phyloP scores from a whole-genome alignment of 2,329 filamentous ascomycete species.

The Paramyrothecium sp. region DNA sequence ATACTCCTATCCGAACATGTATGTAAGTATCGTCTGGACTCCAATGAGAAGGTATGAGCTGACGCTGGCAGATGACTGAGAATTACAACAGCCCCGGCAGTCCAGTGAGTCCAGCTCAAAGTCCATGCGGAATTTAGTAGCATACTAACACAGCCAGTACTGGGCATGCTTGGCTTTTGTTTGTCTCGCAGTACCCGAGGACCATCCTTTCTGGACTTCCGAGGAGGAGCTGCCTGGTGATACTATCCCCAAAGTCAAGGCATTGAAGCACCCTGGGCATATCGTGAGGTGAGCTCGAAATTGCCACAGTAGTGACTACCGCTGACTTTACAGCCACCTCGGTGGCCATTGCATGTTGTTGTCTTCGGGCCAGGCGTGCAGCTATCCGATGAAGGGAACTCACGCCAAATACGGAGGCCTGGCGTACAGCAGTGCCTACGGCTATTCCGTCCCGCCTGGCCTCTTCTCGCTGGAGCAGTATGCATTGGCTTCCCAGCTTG shows the following conservation, averaged over 20 bases:
- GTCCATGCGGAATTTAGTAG: too few relatives aligned
- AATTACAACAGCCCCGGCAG: constrained; percentile 80
- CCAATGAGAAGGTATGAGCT: constrained; percentile 2
- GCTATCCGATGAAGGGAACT: constrained; percentile 78
- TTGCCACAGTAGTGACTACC: background rate
- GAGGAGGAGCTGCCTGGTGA: constrained; percentile 59
- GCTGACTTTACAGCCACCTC: constrained; percentile 44
- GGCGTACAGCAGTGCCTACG: constrained; percentile 74
- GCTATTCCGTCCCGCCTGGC: constrained; percentile 74
- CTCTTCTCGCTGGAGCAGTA: constrained; percentile 75
- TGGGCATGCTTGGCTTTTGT: constrained; percentile 81
- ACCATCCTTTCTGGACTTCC: constrained; percentile 74
- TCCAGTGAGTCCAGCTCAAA: constrained; percentile 37
- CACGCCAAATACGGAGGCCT: constrained; percentile 82
- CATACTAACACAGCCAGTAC: constrained; percentile 43
- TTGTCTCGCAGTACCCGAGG: constrained; percentile 65
- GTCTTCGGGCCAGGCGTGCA: constrained; percentile 75
- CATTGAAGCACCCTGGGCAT: constrained; percentile 67
- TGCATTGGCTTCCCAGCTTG: constrained; percentile 72
- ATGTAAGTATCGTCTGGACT: constrained; percentile 35
- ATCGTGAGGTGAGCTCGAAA: constrained; percentile 52
- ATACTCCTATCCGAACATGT: constrained; percentile 79
- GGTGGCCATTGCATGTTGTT: constrained; percentile 77
- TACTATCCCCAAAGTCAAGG: constrained; percentile 56
- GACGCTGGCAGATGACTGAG: constrained; percentile 59